Base-by-base conservation (phyloP, 2,329 filamentous ascomycete genomes). In the Clarireedia homoeocarpa region DNA sequence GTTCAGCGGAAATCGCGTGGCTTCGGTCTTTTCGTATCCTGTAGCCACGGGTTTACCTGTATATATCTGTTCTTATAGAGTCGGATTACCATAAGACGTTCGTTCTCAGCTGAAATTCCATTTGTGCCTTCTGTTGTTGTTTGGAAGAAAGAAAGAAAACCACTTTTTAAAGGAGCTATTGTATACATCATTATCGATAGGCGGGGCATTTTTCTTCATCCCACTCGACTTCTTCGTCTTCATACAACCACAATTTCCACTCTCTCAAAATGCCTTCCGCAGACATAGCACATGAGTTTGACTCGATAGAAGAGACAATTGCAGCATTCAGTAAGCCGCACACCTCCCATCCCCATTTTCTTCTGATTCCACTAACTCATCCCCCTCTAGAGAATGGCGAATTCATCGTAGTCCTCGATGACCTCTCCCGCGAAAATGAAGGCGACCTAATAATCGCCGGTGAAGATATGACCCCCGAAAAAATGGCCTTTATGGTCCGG, bases 381-480 rank as follows among this genome's bases (percentile, higher is more conserved):
- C 48, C 52, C 49, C 40, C 44, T 34, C 48, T 57, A 89, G 85
- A 78, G 67, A 82, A 84, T 72, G 91, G 90, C 72, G 85, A 97
- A 70, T 97, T 97, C 79, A 86, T 99, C 70, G 84, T 99, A 60
- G 92, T 96, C 39, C 89, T 99, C 68, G 94, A 99, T 77, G 88
- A 89, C 64, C 84, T 90, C 62, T 83, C 85, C 60, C 91, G 94
- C 72, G 94, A 99, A 73, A 99, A 99, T 72, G 94, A 99, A 80
- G 94, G 91, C 72, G 94, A 99, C 75, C 83, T 99, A 49, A 96
- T 97, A 73, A 95, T 97, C 69, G 89, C 94, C 63, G 92, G 91
- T 60, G 77, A 90, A 63, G 81, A 87, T 67, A 76, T 96, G 62
- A 96, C 92, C 7, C 80, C 91, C 24, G 81, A 88, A 62, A 92